Evolutionary conservation across 164 flowering plant species (phyloP).

Genomic region (Vitis labrusca): DNA sequence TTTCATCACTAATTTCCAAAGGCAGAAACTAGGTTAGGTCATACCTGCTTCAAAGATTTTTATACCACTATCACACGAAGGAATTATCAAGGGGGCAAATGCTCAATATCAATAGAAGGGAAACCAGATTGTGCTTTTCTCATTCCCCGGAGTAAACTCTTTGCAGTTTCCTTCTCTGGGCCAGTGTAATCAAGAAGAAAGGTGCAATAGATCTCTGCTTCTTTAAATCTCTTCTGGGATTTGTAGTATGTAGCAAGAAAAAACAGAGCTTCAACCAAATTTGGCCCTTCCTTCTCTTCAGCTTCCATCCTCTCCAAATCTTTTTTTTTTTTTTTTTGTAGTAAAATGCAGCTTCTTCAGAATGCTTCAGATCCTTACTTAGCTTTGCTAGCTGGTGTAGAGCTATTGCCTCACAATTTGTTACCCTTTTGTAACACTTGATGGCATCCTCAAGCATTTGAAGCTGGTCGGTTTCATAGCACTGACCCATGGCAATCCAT

Average conservation of each 20-base stretch:
- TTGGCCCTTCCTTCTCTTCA: slow-evolving; percentile 92
- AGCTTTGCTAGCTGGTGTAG: slow-evolving; percentile 85
- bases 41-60: no score
- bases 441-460: slow-evolving; percentile 94
- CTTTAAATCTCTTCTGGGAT: slow-evolving; percentile 65
- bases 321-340: slow-evolving; percentile 85
- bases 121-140: slow-evolving; percentile 50
- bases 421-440: slow-evolving; percentile 87
- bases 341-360: slow-evolving; percentile 87
- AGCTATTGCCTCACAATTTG: slow-evolving; percentile 82
- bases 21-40: no score
- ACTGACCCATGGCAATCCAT: slow-evolving; percentile 98
- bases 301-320: slow-evolving; percentile 91
- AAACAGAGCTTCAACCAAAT: slow-evolving; percentile 80
- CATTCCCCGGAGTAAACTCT: slow-evolving; percentile 75
- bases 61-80: no score
- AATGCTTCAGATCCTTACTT: slow-evolving; percentile 65
- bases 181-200: slow-evolving; percentile 86
- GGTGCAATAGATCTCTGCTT: slow-evolving; percentile 86
- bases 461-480: slow-evolving; percentile 89
- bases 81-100: slow-evolving; percentile 52
- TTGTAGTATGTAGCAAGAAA: slow-evolving; percentile 80
- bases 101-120: slow-evolving; percentile 67
- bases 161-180: slow-evolving; percentile 94
- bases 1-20: no score